These are phyloP conservation scores for Podospora tetraspora DNA, from an alignment of 495 filamentous ascomycete genomes.

Conservation along the genomic window DNA sequence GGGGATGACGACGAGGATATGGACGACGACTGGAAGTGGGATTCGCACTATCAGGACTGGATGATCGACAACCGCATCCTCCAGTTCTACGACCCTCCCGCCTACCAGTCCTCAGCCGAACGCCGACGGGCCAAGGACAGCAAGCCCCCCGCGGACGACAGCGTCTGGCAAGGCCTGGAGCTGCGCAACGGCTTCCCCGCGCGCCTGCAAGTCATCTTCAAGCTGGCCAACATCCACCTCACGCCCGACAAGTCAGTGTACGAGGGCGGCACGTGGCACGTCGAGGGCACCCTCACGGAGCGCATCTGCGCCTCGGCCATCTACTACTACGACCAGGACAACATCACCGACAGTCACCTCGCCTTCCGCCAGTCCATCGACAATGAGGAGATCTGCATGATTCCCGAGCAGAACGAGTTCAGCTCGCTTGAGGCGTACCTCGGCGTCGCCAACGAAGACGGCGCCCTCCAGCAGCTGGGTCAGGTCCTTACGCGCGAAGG, in stretches of 20 bases:
- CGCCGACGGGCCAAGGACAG: neutral
- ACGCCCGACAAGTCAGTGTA: conserved; percentile 49
- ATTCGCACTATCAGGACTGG: conserved; percentile 15
- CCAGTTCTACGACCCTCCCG: conserved; percentile 20
- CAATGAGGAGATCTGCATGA: conserved; percentile 8
- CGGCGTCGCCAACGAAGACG: conserved; percentile 17
- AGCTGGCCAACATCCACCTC: conserved; percentile 57
- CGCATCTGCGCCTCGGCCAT: conserved; percentile 53
- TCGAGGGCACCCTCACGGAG: conserved; percentile 55
- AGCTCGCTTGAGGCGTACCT: conserved; percentile 17
- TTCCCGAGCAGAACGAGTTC: conserved; percentile 22
- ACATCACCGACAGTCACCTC: conserved; percentile 52
- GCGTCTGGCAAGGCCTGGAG: neutral
- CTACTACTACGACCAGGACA: conserved; percentile 58
- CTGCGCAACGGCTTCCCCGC: conserved; percentile 12
- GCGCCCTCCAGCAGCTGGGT: conserved; percentile 33
- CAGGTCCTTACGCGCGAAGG: conserved; percentile 29
- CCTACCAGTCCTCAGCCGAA: conserved; percentile 10
- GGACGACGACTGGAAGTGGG: conserved; percentile 9
- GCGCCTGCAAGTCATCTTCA: conserved; percentile 56
- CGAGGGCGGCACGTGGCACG: conserved; percentile 36
- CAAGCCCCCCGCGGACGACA: neutral
- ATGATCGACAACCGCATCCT: conserved; percentile 12
- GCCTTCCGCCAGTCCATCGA: conserved; percentile 43
- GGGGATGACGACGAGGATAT: neutral